These are phyloP conservation scores for Ploettnerulaceae sp. DNA, from an alignment of 2,329 filamentous ascomycete genomes.

Conservation along the genomic window DNA sequence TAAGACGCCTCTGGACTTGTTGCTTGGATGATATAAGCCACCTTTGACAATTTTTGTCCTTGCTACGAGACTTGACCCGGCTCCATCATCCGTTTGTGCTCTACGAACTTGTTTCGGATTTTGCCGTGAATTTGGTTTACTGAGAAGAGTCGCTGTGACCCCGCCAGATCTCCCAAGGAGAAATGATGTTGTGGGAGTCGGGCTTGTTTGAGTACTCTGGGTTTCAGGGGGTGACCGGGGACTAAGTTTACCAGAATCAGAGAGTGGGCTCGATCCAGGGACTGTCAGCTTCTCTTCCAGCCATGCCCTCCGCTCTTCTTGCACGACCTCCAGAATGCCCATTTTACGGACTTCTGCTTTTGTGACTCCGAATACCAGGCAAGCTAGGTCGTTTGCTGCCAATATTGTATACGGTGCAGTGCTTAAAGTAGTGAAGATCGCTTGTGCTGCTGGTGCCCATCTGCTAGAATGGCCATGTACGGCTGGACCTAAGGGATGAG, in stretches of 20 bases:
- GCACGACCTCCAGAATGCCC: conserved; percentile 91
- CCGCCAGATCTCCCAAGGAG: conserved; percentile 64
- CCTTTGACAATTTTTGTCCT: conserved; percentile 46
- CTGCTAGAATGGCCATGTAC: conserved; percentile 87
- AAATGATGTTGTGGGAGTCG: conserved; percentile 42
- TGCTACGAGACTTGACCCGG: conserved; percentile 40
- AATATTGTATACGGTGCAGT: conserved; percentile 92
- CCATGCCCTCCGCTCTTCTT: conserved; percentile 84
- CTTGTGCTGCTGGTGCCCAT: conserved; percentile 87
- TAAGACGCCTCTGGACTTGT: conserved; percentile 80
- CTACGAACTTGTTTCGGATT: conserved; percentile 43
- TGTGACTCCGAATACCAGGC: conserved; percentile 98
- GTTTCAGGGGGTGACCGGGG: conserved; percentile 19
- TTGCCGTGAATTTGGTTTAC: conserved; percentile 61
- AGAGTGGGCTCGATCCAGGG: conserved; percentile 45
- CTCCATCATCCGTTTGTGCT: conserved; percentile 61
- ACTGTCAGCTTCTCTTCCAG: conserved; percentile 77
- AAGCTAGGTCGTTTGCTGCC: conserved; percentile 92
- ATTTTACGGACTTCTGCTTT: conserved; percentile 90
- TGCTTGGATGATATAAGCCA: conserved; percentile 53
- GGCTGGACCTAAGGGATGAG: conserved; percentile 44
- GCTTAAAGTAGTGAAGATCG: conserved; percentile 94
- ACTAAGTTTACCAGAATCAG: conserved; percentile 20
- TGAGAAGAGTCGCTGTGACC: conserved; percentile 82
- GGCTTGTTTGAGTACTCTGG: conserved; percentile 30